phyloP scores from a whole-genome alignment of 371 early-diverging fungal genomes.

The Dichotomocladium elegans region DNA sequence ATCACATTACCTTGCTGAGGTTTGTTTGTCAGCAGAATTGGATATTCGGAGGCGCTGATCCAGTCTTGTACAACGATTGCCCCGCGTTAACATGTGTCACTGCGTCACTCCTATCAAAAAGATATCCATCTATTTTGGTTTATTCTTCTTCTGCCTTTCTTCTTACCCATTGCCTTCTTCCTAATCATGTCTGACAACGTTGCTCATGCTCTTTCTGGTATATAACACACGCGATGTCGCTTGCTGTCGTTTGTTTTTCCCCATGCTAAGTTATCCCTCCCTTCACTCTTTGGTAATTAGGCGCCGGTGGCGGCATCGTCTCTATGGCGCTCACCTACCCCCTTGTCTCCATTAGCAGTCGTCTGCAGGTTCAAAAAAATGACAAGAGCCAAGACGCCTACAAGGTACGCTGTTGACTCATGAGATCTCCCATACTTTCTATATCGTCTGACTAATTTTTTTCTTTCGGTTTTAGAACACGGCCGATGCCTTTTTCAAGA shows the following conservation, averaged over 20 bases:
- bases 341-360: conserved; percentile 85
- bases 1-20: neutral
- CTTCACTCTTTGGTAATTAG: conserved; percentile 34
- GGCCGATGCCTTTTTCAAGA: conserved; percentile 79
- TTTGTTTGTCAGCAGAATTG: neutral
- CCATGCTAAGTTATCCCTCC: no score
- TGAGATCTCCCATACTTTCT: no score
- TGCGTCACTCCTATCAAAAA: neutral
- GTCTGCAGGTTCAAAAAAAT: conserved; percentile 85
- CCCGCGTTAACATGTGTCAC: neutral
- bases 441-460: conserved; percentile 2
- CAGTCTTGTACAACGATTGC: neutral
- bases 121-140: neutral
- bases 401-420: conserved; percentile 33
- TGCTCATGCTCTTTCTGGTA: conserved; percentile 74
- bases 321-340: conserved; percentile 95
- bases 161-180: neutral
- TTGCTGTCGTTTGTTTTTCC: no score
- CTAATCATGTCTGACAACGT: conserved; percentile 85
- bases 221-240: no score
- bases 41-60: neutral
- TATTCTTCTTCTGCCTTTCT: conserved; percentile 8
- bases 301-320: conserved; percentile 94
- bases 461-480: conserved; percentile 46
- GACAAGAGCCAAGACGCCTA: conserved; percentile 59